A percentile compares a stretch with the other conserved stretches of the same genome.
phyloP scores from a whole-genome alignment of 768 basidiomycete genomes.

The Lentinula edodes region DNA sequence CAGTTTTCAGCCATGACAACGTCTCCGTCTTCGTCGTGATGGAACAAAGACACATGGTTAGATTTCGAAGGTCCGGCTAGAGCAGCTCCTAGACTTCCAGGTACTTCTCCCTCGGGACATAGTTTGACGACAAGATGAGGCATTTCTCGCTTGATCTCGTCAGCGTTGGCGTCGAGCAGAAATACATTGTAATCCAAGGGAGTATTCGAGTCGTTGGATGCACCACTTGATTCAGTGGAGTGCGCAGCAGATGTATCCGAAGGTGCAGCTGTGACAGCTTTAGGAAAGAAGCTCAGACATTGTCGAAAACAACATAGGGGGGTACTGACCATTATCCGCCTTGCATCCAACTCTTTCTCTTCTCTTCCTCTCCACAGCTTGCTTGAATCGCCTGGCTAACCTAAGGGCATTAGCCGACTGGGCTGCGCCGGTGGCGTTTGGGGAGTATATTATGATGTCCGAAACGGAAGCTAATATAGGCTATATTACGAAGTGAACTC shows the following conservation, averaged over 20 bases:
- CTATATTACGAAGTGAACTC: conserved; percentile 25
- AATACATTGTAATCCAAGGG: conserved; percentile 70
- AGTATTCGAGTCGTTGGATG: conserved; percentile 14
- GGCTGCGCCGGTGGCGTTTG: conserved; percentile 42
- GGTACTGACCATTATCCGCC: conserved; percentile 4
- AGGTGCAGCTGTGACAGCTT: background rate
- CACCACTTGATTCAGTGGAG: background rate
- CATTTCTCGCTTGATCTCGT: conserved; percentile 36
- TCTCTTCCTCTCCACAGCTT: conserved; percentile 55
- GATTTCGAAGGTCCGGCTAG: background rate
- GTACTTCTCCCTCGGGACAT: conserved; percentile 27
- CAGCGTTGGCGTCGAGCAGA: conserved; percentile 55
- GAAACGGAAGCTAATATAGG: conserved; percentile 85
- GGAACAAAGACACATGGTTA: background rate
- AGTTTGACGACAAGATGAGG: conserved; percentile 51
- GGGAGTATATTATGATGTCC: conserved; percentile 86
- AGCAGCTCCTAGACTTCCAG: conserved; percentile 6
- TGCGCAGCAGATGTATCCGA: background rate
- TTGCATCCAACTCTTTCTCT: conserved; percentile 33
- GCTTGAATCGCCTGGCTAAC: conserved; percentile 61
- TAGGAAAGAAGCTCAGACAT: background rate
- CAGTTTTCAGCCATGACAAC: conserved; percentile 2
- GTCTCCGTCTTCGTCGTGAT: conserved; percentile 15
- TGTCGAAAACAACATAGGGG: background rate
- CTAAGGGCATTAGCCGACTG: conserved; percentile 45